phyloP scores from a whole-genome alignment of 345 rosid species.

The Linum tenue region DNA sequence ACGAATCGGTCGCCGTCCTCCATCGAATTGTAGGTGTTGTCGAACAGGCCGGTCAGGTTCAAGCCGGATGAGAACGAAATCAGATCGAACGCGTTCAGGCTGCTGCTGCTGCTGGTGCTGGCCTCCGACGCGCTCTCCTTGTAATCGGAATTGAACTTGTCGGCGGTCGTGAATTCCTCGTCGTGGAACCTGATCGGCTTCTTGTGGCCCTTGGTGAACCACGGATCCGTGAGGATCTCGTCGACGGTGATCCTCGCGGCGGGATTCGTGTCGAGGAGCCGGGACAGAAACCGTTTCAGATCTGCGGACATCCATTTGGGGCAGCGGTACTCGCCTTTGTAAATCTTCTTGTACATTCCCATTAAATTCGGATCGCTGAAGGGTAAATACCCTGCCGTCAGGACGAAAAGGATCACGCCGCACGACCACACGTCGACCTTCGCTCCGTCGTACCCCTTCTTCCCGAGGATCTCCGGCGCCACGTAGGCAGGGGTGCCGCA shows the following conservation, averaged over 20 bases:
- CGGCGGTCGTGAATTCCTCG: constrained; percentile 15
- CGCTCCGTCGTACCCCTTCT: constrained; percentile 82
- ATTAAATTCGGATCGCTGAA: constrained; percentile 82
- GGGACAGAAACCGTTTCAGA: constrained; percentile 54
- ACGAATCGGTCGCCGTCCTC: constrained; percentile 51
- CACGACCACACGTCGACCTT: constrained; percentile 92
- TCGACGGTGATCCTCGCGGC: constrained; percentile 67
- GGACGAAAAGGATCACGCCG: constrained; percentile 69
- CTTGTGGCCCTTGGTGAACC: constrained; percentile 60
- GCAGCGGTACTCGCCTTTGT: constrained; percentile 65
- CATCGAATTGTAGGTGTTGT: constrained; percentile 21
- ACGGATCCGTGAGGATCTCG: constrained; percentile 61
- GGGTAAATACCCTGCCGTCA: constrained; percentile 75
- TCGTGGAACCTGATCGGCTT: constrained; percentile 37
- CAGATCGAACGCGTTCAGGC: constrained; percentile 73
- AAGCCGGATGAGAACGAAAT: constrained; percentile 82
- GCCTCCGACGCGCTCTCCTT: constrained; percentile 13
- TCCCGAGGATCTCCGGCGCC: constrained; percentile 79
- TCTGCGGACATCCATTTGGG: constrained; percentile 80
- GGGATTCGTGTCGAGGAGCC: constrained; percentile 76
- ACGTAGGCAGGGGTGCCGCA: constrained; percentile 98
- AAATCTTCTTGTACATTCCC: constrained; percentile 77
- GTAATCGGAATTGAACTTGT: not conserved
- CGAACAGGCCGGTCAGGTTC: constrained; percentile 60
- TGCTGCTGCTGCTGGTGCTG: constrained; percentile 10